A percentile compares a stretch with the other conserved stretches of the same genome.
phyloP scores from a whole-genome alignment of 148 eudicot genomes.

The Persicaria tinctoria region DNA sequence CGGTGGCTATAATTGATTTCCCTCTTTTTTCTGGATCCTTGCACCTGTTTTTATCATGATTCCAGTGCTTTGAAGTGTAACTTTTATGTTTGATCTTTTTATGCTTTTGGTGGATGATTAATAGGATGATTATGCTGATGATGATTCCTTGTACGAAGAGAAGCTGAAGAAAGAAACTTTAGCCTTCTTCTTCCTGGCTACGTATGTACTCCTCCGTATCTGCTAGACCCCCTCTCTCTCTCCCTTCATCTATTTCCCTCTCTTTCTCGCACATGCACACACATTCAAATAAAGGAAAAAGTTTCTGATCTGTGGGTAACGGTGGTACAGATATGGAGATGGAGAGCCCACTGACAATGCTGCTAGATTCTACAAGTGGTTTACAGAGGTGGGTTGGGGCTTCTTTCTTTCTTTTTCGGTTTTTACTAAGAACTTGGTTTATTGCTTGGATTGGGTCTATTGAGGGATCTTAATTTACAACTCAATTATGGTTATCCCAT shows the following conservation, averaged over 20 bases:
- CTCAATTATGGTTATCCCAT: background rate
- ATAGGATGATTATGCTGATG: slow-evolving; percentile 91
- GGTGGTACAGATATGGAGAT: slow-evolving; percentile 78
- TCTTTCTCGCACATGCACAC: no score
- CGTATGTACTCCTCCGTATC: slow-evolving; percentile 39
- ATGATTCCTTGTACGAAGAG: slow-evolving; percentile 80
- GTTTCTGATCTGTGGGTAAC: slow-evolving; percentile 6
- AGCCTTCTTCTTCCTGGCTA: slow-evolving; percentile 83
- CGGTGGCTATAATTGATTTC: background rate
- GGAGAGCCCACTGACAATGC: slow-evolving; percentile 99
- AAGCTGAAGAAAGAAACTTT: slow-evolving; percentile 80
- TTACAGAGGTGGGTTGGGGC: slow-evolving; percentile 45
- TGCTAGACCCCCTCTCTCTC: slow-evolving; percentile 2
- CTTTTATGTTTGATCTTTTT: background rate
- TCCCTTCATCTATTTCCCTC: background rate
- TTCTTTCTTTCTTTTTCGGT: background rate
- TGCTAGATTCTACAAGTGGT: slow-evolving; percentile 95
- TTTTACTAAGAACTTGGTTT: background rate
- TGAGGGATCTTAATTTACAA: background rate
- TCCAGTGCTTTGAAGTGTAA: background rate
- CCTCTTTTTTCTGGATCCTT: background rate
- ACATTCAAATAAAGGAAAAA: slow-evolving; percentile 5
- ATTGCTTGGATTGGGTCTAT: background rate
- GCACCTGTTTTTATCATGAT: background rate
- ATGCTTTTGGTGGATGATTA: background rate